Evolutionary conservation across 202 grass and related monocot genomes (phyloP).

Genomic region (Musa balbisiana): DNA sequence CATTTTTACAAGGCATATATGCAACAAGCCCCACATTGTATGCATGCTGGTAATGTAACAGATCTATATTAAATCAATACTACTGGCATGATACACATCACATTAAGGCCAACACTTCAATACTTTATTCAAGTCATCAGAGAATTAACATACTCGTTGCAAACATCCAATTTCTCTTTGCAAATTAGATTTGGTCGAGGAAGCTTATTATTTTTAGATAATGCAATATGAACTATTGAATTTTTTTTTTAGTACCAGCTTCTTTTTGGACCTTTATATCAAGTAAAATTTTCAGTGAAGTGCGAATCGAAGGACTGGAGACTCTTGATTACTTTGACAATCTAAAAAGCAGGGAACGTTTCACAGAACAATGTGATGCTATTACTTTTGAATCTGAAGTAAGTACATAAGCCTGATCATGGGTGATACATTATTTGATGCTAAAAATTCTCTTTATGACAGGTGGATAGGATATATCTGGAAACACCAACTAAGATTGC

Average conservation of each 20-base stretch:
- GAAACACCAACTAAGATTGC: constrained; percentile 15
- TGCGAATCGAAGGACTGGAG: constrained; percentile 19
- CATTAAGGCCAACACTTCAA: too few relatives aligned
- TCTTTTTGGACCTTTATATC: not conserved
- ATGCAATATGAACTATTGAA: not conserved
- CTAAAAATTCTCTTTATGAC: not conserved
- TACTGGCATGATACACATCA: too few relatives aligned
- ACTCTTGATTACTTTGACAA: constrained; percentile 19
- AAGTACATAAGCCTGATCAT: not conserved
- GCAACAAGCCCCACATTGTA: too few relatives aligned
- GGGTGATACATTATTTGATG: not conserved
- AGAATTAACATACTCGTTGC: too few relatives aligned
- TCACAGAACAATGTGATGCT: constrained; percentile 22
- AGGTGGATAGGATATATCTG: constrained; percentile 19
- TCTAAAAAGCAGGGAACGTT: constrained; percentile 7
- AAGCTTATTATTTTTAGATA: not conserved
- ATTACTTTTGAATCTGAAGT: constrained; percentile 24
- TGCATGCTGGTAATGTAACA: too few relatives aligned
- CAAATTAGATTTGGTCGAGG: too few relatives aligned
- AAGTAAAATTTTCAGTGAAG: constrained; percentile 11
- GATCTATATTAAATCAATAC: too few relatives aligned
- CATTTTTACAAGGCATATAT: too few relatives aligned
- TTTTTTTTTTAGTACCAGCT: not conserved
- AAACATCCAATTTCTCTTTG: too few relatives aligned
- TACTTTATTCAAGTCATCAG: too few relatives aligned